A percentile compares a stretch with the other conserved stretches of the same genome.
These are phyloP conservation scores for Quercus glauca DNA, from an alignment of 306 rosid genomes.

Conservation along the genomic window DNA sequence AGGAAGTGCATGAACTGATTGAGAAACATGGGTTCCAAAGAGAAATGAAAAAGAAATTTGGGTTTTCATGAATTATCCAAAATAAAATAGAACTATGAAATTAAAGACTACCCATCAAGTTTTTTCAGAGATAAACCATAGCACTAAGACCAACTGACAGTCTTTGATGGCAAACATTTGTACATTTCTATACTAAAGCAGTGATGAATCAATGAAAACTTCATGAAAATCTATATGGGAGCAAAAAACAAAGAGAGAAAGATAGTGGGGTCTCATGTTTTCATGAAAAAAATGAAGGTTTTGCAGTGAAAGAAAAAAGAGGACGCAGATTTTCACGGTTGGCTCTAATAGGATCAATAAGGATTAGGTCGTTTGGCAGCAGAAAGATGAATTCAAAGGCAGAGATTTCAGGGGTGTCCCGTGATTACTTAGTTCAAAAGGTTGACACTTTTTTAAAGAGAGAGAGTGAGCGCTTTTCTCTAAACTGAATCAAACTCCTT, in stretches of 20 bases:
- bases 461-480: constrained; percentile 19
- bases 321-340: constrained; percentile 52
- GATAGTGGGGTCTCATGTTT: constrained; percentile 39
- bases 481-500: constrained; percentile 38
- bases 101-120: constrained; percentile 27
- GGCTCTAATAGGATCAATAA: constrained; percentile 42
- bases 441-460: constrained; percentile 19
- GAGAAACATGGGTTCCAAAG: constrained; percentile 57
- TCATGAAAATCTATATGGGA: constrained; percentile 16
- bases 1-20: constrained; percentile 84
- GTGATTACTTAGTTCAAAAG: constrained; percentile 78
- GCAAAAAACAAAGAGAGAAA: constrained; percentile 9
- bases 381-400: constrained; percentile 71
- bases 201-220: constrained; percentile 7
- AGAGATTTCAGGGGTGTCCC: constrained; percentile 69
- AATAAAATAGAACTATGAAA: constrained; percentile 18
- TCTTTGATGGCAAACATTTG: constrained; percentile 20
- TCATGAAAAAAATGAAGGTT: constrained; percentile 17
- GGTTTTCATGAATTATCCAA: constrained; percentile 38
- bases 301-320: constrained; percentile 34
- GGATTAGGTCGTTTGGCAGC: constrained; percentile 71
- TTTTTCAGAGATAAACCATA: constrained; percentile 13
- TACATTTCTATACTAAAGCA: constrained; percentile 18
- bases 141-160: constrained; percentile 16
- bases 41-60: constrained; percentile 23